Base-by-base conservation (phyloP, 345 rosid species). In the Microthlaspi erraticum region DNA sequence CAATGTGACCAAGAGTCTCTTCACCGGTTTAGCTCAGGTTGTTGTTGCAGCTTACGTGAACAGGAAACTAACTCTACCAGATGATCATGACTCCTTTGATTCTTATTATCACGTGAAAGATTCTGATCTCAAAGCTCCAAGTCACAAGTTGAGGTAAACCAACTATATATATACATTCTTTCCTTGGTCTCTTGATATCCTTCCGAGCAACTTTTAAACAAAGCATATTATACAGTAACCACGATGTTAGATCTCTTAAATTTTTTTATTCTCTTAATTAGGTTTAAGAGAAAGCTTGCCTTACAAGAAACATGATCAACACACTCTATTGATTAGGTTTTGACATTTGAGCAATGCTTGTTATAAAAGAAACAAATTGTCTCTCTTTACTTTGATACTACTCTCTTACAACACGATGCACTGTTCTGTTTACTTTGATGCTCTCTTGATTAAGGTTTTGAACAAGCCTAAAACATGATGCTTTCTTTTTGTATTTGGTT, bases 11-110 rank as follows among this genome's bases (percentile, higher is more conserved):
- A 78, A 55, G 69, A 83, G 85, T 60, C 71, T 86, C 72, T 65
- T 84, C 44, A 86, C 83, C 5, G 85, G 88, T 57, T 72, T 86
- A 37, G 81, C 46, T 11, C 85, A 83, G 77, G 86, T 82, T 13
- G 18, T 71, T 60, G 85, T 75, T 56, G 91, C 80, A 63, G 80
- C 81, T 64, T 82, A 70, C 60, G 79, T 63, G 77, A 77, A 82
- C 36, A 75, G 92, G 77, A 82, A 83, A 48, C 72, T 82, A 19
- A 68, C 81, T 37, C 68, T 85, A 43, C 87, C 90, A 1, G 68
- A 78, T 19, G 73, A 54, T 14, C 78, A 70, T 29, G 75, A 76
- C 44, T 70, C 84, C 13, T 73, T 58, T 17, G 76, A 64, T 18
- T 72, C 72, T 72, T 89, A 85, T 68, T 83, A 85, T 72, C 81